phyloP scores from a whole-genome alignment of 257 asterid genomes.

The Capsicum pubescens region DNA sequence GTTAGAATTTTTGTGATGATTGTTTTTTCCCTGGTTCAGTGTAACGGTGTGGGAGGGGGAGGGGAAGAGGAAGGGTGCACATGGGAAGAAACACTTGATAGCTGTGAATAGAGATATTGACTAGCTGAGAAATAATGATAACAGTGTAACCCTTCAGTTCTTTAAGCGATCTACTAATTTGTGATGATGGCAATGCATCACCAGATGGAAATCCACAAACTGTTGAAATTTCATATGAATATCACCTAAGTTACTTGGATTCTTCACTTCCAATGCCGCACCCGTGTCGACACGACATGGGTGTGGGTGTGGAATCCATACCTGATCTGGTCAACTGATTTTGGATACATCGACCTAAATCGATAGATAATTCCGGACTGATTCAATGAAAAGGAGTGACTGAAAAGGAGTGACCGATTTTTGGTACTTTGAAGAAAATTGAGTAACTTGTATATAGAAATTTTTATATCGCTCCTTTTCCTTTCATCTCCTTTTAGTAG shows the following conservation, averaged over 20 bases:
- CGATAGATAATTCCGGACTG: no score
- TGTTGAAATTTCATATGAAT: neutral
- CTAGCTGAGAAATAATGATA: neutral
- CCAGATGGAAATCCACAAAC: neutral
- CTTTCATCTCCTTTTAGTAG: no score
- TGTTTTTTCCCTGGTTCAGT: neutral
- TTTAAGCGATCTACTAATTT: neutral
- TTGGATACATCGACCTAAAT: no score
- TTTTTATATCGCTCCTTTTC: no score
- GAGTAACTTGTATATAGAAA: no score
- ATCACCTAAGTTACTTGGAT: neutral
- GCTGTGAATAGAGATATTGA: neutral
- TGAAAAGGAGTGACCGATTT: no score
- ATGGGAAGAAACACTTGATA: neutral
- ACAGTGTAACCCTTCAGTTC: neutral
- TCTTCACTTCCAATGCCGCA: no score
- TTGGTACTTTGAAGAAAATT: no score
- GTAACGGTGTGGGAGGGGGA: conserved; percentile 16
- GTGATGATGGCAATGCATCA: neutral
- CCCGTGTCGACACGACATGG: no score
- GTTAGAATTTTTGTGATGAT: conserved; percentile 12
- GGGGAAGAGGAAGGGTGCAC: neutral
- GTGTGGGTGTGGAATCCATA: no score
- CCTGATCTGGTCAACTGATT: no score
- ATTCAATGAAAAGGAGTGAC: no score